phyloP scores from a whole-genome alignment of 2,329 filamentous ascomycete species.

The Chrysoporthe austroafricana region DNA sequence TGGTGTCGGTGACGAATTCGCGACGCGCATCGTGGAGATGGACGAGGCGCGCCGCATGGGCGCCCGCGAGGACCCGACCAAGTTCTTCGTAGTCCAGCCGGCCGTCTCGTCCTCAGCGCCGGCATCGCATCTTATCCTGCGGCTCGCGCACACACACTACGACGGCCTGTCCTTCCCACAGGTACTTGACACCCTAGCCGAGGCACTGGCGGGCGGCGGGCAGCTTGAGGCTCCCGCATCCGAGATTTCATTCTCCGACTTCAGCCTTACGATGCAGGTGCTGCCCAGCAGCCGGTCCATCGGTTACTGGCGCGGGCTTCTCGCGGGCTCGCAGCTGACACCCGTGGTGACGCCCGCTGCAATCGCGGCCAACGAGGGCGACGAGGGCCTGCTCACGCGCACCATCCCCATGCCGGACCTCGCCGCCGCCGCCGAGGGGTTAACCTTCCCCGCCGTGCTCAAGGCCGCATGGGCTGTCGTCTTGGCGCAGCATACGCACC shows the following conservation, averaged over 20 bases:
- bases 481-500: not conserved
- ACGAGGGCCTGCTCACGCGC: too few relatives aligned
- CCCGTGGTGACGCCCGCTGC: too few relatives aligned
- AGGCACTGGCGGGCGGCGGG: slow-evolving; percentile 46
- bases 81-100: too few relatives aligned
- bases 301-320: slow-evolving; percentile 64
- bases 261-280: slow-evolving; percentile 48
- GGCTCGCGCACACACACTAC: slow-evolving; percentile 71
- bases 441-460: slow-evolving; percentile 54
- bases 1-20: too few relatives aligned
- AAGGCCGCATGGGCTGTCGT: slow-evolving; percentile 28
- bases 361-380: too few relatives aligned
- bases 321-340: slow-evolving; percentile 58
- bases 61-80: too few relatives aligned
- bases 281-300: slow-evolving; percentile 53
- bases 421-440: not conserved
- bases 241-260: slow-evolving; percentile 48
- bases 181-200: slow-evolving; percentile 64
- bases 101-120: too few relatives aligned
- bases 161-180: slow-evolving; percentile 68
- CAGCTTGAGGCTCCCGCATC: slow-evolving; percentile 36
- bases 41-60: too few relatives aligned
- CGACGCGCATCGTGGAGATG: too few relatives aligned
- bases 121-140: slow-evolving; percentile 51
- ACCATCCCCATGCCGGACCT: too few relatives aligned